phyloP scores from a whole-genome alignment of 805 yeast genomes.

The Metschnikowia arizonensis region DNA sequence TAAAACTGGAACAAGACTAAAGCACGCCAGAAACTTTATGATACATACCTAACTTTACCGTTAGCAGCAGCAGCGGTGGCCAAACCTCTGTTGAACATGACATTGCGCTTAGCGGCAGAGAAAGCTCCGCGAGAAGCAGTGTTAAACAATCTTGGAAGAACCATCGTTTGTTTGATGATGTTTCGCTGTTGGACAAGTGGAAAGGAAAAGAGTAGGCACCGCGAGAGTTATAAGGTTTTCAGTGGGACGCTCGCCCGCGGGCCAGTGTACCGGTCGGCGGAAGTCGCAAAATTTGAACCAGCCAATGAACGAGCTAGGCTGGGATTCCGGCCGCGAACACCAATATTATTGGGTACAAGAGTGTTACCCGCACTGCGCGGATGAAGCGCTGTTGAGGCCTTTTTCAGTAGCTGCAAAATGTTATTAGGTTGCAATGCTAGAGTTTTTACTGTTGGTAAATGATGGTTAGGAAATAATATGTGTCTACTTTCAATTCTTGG shows the following conservation, averaged over 20 bases:
- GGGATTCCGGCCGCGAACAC: slow-evolving; percentile 21
- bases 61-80: slow-evolving; percentile 69
- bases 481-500: no score
- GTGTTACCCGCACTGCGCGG: slow-evolving; percentile 20
- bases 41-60: slow-evolving; percentile 87
- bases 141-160: slow-evolving; percentile 52
- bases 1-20: background rate
- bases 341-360: slow-evolving; percentile 23
- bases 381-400: background rate
- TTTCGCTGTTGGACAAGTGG: slow-evolving; percentile 18
- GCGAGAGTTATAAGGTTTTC: slow-evolving; percentile 18
- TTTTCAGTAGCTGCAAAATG: slow-evolving; percentile 2
- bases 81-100: slow-evolving; percentile 68
- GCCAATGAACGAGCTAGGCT: slow-evolving; percentile 24
- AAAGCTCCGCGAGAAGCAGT: slow-evolving; percentile 76
- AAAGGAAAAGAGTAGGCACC: slow-evolving; percentile 15
- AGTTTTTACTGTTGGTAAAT: background rate
- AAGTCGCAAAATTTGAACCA: slow-evolving; percentile 9
- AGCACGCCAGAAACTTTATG: background rate
- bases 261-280: slow-evolving; percentile 22
- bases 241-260: slow-evolving; percentile 18
- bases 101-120: slow-evolving; percentile 82
- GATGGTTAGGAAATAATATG: no score
- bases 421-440: background rate
- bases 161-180: slow-evolving; percentile 39